phyloP scores from a whole-genome alignment of 306 rosid species.

The Castanospermum australe region DNA sequence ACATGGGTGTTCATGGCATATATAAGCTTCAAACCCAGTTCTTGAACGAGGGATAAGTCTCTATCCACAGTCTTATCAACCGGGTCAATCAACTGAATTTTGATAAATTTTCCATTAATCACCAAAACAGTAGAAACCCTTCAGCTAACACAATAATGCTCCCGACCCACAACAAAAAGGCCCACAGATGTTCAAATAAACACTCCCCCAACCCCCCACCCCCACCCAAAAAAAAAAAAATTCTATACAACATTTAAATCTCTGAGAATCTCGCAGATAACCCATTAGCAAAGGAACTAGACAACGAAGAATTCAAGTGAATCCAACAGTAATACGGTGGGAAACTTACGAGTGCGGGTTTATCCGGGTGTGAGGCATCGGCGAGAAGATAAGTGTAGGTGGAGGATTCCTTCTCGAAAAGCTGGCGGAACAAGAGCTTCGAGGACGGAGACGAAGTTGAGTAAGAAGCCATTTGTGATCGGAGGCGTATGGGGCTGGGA shows the following conservation, averaged over 20 bases:
- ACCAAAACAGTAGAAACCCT: conserved; percentile 8
- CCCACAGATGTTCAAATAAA: neutral
- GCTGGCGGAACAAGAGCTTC: conserved; percentile 86
- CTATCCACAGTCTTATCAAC: conserved; percentile 90
- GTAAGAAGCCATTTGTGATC: conserved; percentile 50
- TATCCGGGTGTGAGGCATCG: conserved; percentile 66
- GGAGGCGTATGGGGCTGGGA: neutral
- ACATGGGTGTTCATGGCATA: conserved; percentile 95
- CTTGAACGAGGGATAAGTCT: conserved; percentile 70
- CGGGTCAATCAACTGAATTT: conserved; percentile 89
- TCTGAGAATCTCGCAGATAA: neutral
- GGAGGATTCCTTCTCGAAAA: conserved; percentile 93
- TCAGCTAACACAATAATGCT: conserved; percentile 5
- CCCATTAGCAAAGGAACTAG: neutral
- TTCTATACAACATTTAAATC: neutral
- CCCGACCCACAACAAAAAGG: conserved; percentile 4
- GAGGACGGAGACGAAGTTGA: conserved; percentile 38
- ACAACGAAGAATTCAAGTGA: neutral
- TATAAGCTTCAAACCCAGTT: conserved; percentile 71
- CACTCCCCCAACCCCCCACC: no score
- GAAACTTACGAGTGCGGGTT: conserved; percentile 68
- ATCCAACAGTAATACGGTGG: neutral
- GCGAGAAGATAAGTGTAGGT: conserved; percentile 92
- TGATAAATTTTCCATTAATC: neutral
- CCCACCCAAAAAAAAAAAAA: conserved; percentile 3